Evolutionary conservation across 305 asterid species (phyloP), one percentile per base, ranked within the genome.

Genomic region (Rubia tinctorum): DNA sequence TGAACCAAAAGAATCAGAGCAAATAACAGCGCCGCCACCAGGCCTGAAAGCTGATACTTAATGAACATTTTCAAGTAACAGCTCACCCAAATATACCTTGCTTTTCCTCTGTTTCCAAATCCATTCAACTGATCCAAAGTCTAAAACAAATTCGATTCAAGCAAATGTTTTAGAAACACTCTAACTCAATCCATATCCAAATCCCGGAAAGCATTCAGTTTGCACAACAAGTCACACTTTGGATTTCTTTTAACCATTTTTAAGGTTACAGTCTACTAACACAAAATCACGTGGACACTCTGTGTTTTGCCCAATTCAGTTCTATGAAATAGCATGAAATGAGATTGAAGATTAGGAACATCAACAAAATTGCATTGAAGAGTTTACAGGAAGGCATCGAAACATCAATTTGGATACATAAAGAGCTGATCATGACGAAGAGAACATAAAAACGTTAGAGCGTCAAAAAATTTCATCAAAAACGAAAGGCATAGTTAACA

Each of bases 1-100:
- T 90, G 97, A 71, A 90, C 61, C 49, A 81, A 82, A 78, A 91
- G 78, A 80, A 88, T 74, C 64, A 85, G 55, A 40, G 89, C 96
- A 73, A 90, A 89, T 49, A 83, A 71, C 61, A 83, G 78, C n/a
- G 87, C 96, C 77, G 84, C 79, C 62, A 91, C 70, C 58, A 85
- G 84, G 43, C 81, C 80, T 39, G 55, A 40, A 75, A 83, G 82
- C 22, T 81, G 85, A 40, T 74, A 69, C 30, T 82, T 86, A 43
- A 74, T 75, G 27, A 82, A 84, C 97, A 93, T 93, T 44, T 71
- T 67, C 30, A 80, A 83, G 49, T 73, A 79, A 22, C 66, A 70
- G 22, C 51, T 53, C 53, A 37, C 39, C 11, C 37, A 70, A 69
- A 13, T n/a, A 2, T 6, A 23, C 22, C 60, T 45, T 68, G 59